Evolutionary conservation across 768 basidiomycete species (phyloP).

Genomic region (Amyloporia xantha): DNA sequence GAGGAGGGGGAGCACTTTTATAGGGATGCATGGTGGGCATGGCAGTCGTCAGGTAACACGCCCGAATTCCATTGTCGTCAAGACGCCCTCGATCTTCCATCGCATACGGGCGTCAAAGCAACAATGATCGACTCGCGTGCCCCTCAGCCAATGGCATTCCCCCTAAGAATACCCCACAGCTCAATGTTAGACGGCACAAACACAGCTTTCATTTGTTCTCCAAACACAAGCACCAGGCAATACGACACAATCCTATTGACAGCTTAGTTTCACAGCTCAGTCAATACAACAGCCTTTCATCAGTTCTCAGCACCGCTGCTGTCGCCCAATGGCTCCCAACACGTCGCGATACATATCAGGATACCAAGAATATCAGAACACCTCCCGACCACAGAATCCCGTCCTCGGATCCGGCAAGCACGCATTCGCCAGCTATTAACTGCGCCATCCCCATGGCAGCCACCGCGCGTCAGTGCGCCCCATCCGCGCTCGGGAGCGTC

Average conservation of each 20-base stretch:
- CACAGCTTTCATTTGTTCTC: background rate
- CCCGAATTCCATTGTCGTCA: constrained; percentile 7
- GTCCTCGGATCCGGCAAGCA: too few species aligned
- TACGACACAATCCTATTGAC: too few species aligned
- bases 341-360: too few species aligned
- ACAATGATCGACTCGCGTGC: constrained; percentile 1
- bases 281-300: too few species aligned
- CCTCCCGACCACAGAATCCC: too few species aligned
- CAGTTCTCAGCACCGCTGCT: constrained; percentile 24
- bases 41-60: background rate
- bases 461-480: too few species aligned
- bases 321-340: too few species aligned
- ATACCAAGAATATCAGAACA: too few species aligned
- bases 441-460: too few species aligned
- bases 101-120: background rate
- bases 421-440: too few species aligned
- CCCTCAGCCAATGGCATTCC: background rate
- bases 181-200: background rate
- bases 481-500: constrained; percentile 47
- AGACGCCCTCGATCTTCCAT: background rate
- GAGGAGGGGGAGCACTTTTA: constrained; percentile 3
- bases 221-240: too few species aligned
- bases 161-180: background rate
- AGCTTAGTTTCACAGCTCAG: too few species aligned
- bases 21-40: constrained; percentile 2